These are phyloP conservation scores for Elaphomyces granulatus DNA, from an alignment of 495 filamentous ascomycete genomes.

Conservation along the genomic window DNA sequence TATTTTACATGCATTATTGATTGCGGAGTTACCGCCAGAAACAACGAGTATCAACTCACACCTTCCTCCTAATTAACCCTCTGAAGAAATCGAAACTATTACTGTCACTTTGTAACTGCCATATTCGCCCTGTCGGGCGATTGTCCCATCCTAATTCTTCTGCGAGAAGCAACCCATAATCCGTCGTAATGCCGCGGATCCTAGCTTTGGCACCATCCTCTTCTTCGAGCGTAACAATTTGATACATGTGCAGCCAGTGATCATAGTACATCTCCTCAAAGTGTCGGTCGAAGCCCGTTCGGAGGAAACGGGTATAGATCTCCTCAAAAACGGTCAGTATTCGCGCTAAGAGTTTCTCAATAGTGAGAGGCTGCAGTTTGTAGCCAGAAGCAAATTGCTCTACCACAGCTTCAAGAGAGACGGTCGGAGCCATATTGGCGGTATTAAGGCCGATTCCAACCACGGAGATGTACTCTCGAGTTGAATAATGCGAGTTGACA, in stretches of 20 bases:
- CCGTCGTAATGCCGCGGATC: constrained; percentile 78
- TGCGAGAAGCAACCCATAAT: constrained; percentile 73
- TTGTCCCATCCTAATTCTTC: constrained; percentile 68
- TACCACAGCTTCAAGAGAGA: constrained; percentile 62
- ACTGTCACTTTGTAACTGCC: constrained; percentile 83
- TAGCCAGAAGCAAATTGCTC: constrained; percentile 17
- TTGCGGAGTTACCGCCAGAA: no score
- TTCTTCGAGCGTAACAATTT: constrained; percentile 78
- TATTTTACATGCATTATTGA: no score
- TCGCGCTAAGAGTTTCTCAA: constrained; percentile 72
- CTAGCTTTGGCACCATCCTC: constrained; percentile 63
- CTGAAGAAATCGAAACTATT: constrained; percentile 98
- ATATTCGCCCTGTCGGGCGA: constrained; percentile 58
- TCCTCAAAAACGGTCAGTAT: constrained; percentile 69
- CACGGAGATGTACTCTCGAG: constrained; percentile 70
- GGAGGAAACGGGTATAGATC: constrained; percentile 59
- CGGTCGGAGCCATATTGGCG: constrained; percentile 75
- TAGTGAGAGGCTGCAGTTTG: constrained; percentile 39
- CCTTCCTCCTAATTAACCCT: constrained; percentile 72
- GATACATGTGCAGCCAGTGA: constrained; percentile 80
- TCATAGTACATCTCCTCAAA: constrained; percentile 72
- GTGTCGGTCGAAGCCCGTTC: constrained; percentile 51
- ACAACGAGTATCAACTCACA: no score
- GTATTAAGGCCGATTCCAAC: constrained; percentile 84
- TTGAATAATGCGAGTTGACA: constrained; percentile 71